Base-by-base conservation (phyloP, 257 asterid species). In the Oldenlandia corymbosa region DNA sequence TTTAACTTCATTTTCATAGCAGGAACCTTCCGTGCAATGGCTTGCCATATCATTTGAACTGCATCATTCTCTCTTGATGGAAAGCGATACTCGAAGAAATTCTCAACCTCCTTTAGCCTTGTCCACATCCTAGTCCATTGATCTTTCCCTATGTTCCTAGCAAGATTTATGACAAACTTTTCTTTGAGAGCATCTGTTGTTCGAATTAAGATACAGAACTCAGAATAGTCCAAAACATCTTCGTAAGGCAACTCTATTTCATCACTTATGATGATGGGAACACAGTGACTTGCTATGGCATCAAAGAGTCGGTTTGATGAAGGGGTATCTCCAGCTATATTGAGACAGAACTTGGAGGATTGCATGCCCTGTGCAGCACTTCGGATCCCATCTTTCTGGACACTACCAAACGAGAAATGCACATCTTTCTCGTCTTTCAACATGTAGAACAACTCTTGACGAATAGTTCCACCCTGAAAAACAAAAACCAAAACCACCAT, bases 261-360 rank as follows among this genome's bases (percentile, higher is more conserved):
- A 47, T 85, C 94, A 24, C 95, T 88, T 43, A 88, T 83, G 67
- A 88, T 75, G 60, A 88, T 87, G 0, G 95, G 95, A 12, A 85
- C 91, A 26, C 95, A 88, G 75, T 88, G 95, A 75, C 88, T 83
- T 7, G 88, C 88, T 27, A 88, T 83, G 24, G 95, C 88, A 62
- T 88, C 95, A 65, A 85, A 88, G 39, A 88, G 94, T 12, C 94
- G 90, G 80, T 88, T 88, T 16, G 95, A 88, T 5, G 95, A 88
- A 13, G 95, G 95, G 20, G 95, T 88, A 68, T 88, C 95, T 0
- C 95, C 94, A 0, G 95, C 95, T 13, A 88, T 83, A 76, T 88
- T 83, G 67, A 88, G 95, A 74, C 95, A 88, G 81, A 88, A 88
- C 53, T 83, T 88, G 14, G 95, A 85, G 11, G 77, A 66, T 4